Evolutionary conservation across 2,329 filamentous ascomycete species (phyloP).

Genomic region (Dactylellina haptotyla): DNA sequence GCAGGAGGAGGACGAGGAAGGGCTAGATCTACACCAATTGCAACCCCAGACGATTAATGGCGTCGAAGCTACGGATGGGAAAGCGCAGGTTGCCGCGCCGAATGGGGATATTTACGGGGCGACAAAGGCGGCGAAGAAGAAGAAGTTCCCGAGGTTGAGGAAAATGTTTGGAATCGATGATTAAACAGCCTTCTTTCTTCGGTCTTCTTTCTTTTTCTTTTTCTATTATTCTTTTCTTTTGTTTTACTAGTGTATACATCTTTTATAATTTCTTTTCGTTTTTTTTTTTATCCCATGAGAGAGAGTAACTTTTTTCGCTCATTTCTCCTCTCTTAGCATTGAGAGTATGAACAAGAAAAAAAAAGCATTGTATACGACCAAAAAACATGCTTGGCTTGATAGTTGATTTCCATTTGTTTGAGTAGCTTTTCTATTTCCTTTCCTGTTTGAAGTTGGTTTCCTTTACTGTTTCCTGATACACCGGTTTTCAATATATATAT

Average conservation of each 20-base stretch:
- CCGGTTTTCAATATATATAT: too few species aligned
- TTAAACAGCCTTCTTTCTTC: constrained; percentile 4
- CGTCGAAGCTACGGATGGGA: background rate
- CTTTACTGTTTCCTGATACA: background rate
- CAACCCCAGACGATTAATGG: background rate
- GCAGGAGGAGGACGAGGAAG: constrained; percentile 42
- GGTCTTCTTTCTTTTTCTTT: background rate
- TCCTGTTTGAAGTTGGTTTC: background rate
- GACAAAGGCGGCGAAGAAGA: constrained; percentile 40
- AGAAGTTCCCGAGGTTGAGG: constrained; percentile 50
- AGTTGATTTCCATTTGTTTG: constrained; percentile 1
- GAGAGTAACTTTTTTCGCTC: background rate
- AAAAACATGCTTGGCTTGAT: constrained; percentile 17
- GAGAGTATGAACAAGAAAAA: background rate
- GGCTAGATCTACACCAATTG: constrained; percentile 6
- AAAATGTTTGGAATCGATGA: constrained; percentile 52
- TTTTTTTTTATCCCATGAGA: constrained; percentile 1
- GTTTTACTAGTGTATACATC: background rate
- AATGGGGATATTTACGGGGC: constrained; percentile 35
- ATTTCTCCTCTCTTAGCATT: background rate
- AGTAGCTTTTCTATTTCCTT: background rate
- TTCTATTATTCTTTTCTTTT: constrained; percentile 15
- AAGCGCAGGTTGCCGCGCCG: constrained; percentile 34
- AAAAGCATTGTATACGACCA: constrained; percentile 46
- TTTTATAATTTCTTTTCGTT: constrained; percentile 7